These are phyloP conservation scores for Aspergillus homomorphus DNA, from an alignment of 495 filamentous ascomycete species.

Conservation along the genomic window DNA sequence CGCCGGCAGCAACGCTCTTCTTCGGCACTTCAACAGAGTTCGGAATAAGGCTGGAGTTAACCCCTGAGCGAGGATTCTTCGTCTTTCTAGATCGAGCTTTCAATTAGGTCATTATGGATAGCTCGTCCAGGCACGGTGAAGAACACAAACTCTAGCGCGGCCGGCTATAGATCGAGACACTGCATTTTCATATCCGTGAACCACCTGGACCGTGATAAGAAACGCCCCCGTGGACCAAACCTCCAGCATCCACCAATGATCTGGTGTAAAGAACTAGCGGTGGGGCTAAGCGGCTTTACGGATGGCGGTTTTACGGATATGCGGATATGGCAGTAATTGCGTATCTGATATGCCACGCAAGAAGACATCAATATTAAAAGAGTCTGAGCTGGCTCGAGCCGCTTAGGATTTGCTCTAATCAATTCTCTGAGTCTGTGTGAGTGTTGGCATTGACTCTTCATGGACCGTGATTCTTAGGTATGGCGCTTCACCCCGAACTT, in stretches of 20 bases:
- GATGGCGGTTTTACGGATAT: conserved; percentile 9
- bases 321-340: conserved; percentile 8
- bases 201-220: background rate
- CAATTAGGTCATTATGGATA: background rate
- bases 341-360: background rate
- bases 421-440: background rate
- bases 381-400: background rate
- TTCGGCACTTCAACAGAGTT: background rate
- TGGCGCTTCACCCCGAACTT: background rate
- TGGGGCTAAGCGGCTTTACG: conserved; percentile 5
- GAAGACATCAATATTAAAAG: background rate
- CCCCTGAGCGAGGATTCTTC: background rate
- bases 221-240: background rate
- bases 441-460: background rate
- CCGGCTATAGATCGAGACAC: background rate
- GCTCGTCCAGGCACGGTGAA: background rate
- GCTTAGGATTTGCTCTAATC: background rate
- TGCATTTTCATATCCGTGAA: conserved; percentile 3
- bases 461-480: conserved; percentile 5
- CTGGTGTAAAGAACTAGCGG: background rate
- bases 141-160: background rate
- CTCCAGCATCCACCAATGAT: background rate
- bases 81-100: background rate
- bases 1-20: background rate
- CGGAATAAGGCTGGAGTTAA: conserved; percentile 4